A percentile compares a stretch with the other conserved stretches of the same genome.
phyloP scores from a whole-genome alignment of 768 basidiomycete species.

The Lactifluus hygrophoroides region DNA sequence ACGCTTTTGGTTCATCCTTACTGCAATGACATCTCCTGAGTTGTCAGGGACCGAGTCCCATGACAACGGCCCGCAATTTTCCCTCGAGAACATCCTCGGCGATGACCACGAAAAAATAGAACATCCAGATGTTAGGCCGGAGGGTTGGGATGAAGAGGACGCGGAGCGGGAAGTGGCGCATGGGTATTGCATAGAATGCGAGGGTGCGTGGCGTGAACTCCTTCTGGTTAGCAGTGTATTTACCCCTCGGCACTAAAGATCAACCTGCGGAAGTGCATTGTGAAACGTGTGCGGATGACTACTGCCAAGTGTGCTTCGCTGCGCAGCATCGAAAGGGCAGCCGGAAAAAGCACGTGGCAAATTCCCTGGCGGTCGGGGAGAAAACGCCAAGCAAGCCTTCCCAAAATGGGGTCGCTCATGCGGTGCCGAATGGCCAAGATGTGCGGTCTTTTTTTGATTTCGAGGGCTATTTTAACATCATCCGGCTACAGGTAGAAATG shows the following conservation, averaged over 20 bases:
- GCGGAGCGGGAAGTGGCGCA: conserved; percentile 38
- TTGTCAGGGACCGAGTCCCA: conserved; percentile 5
- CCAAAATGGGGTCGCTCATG: conserved; percentile 18
- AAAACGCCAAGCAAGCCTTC: conserved; percentile 20
- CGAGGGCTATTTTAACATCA: conserved; percentile 8
- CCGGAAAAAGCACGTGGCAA: conserved; percentile 53
- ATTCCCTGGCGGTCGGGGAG: conserved; percentile 31
- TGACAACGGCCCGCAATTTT: conserved; percentile 32
- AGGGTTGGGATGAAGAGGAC: conserved; percentile 65
- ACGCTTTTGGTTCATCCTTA: background rate
- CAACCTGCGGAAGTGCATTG: conserved; percentile 74
- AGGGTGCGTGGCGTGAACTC: conserved; percentile 46
- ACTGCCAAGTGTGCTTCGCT: conserved; percentile 81
- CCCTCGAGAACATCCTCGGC: conserved; percentile 62
- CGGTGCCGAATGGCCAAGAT: conserved; percentile 21
- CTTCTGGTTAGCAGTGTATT: background rate
- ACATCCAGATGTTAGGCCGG: conserved; percentile 38
- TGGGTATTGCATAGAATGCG: conserved; percentile 78
- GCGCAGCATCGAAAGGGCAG: conserved; percentile 79
- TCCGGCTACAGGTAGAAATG: conserved; percentile 30
- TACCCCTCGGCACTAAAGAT: conserved; percentile 36
- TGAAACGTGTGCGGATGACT: conserved; percentile 61
- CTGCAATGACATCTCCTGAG: conserved; percentile 7
- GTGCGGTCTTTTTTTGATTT: conserved; percentile 16
- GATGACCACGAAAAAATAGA: conserved; percentile 56